Conservation (phyloP, 169 alveolate species). For the Plasmodium cynomolgi region DNA sequence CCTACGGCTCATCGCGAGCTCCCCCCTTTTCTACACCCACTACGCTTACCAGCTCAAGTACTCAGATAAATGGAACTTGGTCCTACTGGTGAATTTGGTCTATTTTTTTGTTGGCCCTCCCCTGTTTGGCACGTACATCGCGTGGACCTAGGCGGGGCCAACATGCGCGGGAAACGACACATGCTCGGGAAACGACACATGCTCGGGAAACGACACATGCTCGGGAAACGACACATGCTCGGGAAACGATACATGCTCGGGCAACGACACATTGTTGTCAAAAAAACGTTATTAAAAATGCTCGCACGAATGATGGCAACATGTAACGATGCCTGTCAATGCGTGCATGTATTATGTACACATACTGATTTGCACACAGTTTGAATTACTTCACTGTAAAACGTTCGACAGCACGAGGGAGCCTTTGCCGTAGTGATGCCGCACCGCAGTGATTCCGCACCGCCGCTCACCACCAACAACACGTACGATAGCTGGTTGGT, state of each 20-base stretch:
- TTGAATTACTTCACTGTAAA: background rate
- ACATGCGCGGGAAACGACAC: background rate
- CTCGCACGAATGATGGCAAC: background rate
- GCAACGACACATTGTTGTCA: too few species aligned
- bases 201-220: background rate
- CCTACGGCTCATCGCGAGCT: constrained; percentile 37
- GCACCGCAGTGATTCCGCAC: background rate
- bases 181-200: background rate
- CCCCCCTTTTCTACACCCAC: constrained; percentile 47
- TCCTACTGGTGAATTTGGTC: constrained; percentile 36
- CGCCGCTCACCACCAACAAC: background rate
- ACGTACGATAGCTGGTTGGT: background rate
- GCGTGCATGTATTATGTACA: background rate
- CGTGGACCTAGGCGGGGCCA: constrained; percentile 44
- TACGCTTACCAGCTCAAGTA: constrained; percentile 65
- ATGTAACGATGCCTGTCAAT: background rate
- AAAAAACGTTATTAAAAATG: background rate
- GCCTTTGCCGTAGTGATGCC: background rate
- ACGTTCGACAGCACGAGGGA: background rate
- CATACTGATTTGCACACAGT: background rate
- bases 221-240: background rate
- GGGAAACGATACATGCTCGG: background rate
- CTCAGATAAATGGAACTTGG: constrained; percentile 58
- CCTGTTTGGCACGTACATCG: constrained; percentile 69
- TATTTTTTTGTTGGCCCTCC: constrained; percentile 74